Evolutionary conservation across 805 yeast species (phyloP).

Genomic region (Kregervanrija fluxuum): DNA sequence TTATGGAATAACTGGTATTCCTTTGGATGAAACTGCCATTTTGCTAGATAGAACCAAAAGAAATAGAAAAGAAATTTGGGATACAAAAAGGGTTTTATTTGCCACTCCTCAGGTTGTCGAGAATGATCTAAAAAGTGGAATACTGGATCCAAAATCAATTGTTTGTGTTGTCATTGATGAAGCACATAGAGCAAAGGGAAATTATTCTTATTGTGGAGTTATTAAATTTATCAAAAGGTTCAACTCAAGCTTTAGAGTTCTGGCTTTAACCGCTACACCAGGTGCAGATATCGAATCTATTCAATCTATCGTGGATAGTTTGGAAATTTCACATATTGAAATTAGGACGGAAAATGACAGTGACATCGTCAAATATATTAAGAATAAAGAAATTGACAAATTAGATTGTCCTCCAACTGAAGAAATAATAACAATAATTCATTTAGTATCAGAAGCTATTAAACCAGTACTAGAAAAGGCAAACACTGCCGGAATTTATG

Average conservation of each 20-base stretch:
- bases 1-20: conserved; percentile 77
- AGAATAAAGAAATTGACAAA: conserved; percentile 53
- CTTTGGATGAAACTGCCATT: conserved; percentile 70
- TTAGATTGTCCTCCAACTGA: conserved; percentile 45
- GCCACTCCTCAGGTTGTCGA: conserved; percentile 96
- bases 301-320: conserved; percentile 71
- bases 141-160: conserved; percentile 66
- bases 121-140: conserved; percentile 73
- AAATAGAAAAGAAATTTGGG: conserved; percentile 76
- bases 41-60: conserved; percentile 45
- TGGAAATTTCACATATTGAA: conserved; percentile 71
- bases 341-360: conserved; percentile 78
- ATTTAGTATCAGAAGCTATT: conserved; percentile 54
- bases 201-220: conserved; percentile 84
- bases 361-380: conserved; percentile 77
- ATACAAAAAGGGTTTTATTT: conserved; percentile 69
- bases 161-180: conserved; percentile 85
- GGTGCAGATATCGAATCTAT: conserved; percentile 83
- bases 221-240: conserved; percentile 57
- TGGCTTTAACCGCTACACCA: conserved; percentile 96
- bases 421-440: conserved; percentile 52
- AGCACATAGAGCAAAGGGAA: conserved; percentile 90
- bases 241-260: conserved; percentile 59
- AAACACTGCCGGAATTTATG: conserved; percentile 54
- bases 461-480: conserved; percentile 60